Percentiles rank a stretch among this genome's conserved stretches.
Conservation (phyloP, 495 filamentous ascomycete genomes). For the Neurospora sublineolata region DNA sequence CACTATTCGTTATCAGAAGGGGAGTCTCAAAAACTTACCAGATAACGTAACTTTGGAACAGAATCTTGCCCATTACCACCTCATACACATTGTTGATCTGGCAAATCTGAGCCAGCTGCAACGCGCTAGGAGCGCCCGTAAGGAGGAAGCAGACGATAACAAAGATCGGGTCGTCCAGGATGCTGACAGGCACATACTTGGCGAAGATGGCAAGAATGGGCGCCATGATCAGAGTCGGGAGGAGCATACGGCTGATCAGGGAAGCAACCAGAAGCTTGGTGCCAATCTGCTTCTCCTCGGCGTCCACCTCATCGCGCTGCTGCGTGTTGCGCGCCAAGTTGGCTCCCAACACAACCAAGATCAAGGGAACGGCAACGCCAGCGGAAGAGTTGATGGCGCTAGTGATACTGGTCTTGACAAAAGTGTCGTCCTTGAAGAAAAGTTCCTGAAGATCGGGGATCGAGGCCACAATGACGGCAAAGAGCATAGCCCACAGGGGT, state of each 20-base stretch:
- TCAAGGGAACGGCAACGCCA: slow-evolving; percentile 86
- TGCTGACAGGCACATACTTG: slow-evolving; percentile 86
- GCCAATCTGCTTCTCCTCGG: slow-evolving; percentile 54
- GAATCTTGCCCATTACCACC: slow-evolving; percentile 77
- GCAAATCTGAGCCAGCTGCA: slow-evolving; percentile 95
- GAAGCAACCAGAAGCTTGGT: slow-evolving; percentile 74
- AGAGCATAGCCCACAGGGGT: slow-evolving; percentile 92
- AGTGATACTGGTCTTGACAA: slow-evolving; percentile 86
- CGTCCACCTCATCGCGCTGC: slow-evolving; percentile 45
- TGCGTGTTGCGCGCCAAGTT: slow-evolving; percentile 75
- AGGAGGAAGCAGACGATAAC: slow-evolving; percentile 94
- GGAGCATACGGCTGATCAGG: slow-evolving; percentile 78
- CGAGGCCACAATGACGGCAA: slow-evolving; percentile 78
- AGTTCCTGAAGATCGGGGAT: slow-evolving; percentile 71
- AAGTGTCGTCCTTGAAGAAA: slow-evolving; percentile 84
- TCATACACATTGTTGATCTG: slow-evolving; percentile 97
- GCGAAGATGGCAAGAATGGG: slow-evolving; percentile 84
- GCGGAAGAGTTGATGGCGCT: slow-evolving; percentile 75
- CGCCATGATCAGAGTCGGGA: slow-evolving; percentile 86
- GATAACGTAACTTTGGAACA: slow-evolving; percentile 96
- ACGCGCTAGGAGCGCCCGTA: slow-evolving; percentile 83
- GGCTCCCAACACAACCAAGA: slow-evolving; percentile 90
- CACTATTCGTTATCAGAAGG: not conserved
- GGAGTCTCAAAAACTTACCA: slow-evolving; percentile 45
- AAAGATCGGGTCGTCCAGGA: slow-evolving; percentile 95